These are phyloP conservation scores for Gloeopeniophorella convolvens DNA, from an alignment of 768 basidiomycete species.

Conservation along the genomic window DNA sequence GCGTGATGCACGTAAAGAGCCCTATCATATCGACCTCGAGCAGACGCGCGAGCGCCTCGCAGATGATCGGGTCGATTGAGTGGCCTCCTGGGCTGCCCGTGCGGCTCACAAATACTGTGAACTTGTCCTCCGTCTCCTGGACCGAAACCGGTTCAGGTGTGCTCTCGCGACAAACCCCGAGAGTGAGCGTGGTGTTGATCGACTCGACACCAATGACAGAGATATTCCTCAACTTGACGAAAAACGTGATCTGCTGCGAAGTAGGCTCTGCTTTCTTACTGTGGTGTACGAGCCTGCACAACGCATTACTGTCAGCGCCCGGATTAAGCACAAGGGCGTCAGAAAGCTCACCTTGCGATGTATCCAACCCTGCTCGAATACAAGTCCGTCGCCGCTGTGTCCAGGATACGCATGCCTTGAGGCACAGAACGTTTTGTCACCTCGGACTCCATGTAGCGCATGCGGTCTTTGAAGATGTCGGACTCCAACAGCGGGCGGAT, in stretches of 20 bases:
- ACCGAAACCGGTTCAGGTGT: constrained; percentile 1
- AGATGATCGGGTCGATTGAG: constrained; percentile 3
- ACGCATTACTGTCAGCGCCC: neutral
- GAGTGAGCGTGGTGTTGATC: constrained; percentile 9
- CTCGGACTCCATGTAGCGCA: constrained; percentile 7
- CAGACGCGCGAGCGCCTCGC: neutral
- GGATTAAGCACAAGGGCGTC: neutral
- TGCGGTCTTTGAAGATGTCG: constrained; percentile 6
- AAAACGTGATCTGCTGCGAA: neutral
- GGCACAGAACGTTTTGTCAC: constrained; percentile 10
- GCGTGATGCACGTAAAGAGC: constrained; percentile 5
- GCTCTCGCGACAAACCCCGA: neutral
- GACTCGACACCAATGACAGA: constrained; percentile 4
- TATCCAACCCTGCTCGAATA: constrained; percentile 14
- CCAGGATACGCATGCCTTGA: constrained; percentile 4
- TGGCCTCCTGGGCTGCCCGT: neutral
- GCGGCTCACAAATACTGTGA: constrained; percentile 9
- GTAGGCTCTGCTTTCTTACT: neutral
- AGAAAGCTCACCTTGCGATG: constrained; percentile 8
- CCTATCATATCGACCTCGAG: constrained; percentile 2
- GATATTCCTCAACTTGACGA: constrained; percentile 13
- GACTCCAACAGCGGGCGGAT: constrained; percentile 16
- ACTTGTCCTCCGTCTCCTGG: constrained; percentile 8
- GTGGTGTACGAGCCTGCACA: constrained; percentile 8
- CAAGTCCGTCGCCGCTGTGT: constrained; percentile 5